Evolutionary conservation across 805 yeast genomes (phyloP).

Genomic region (Candida vartiovaarae): DNA sequence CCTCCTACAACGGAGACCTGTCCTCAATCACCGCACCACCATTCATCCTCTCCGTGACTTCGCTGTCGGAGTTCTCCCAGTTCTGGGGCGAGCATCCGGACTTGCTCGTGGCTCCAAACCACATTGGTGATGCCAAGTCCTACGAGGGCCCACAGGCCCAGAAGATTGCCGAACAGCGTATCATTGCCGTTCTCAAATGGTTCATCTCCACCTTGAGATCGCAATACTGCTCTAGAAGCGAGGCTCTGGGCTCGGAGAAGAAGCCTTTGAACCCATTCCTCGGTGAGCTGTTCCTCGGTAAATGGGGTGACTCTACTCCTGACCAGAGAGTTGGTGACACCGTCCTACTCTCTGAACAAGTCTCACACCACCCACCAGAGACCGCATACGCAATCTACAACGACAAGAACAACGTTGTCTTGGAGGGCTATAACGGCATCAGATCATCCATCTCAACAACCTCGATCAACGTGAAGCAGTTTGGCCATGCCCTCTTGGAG

Average conservation of each 20-base stretch:
- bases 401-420: conserved; percentile 55
- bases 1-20: conserved; percentile 88
- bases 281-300: conserved; percentile 90
- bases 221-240: conserved; percentile 90
- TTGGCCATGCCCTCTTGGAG: conserved; percentile 78
- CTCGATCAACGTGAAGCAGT: conserved; percentile 81
- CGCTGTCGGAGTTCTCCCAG: conserved; percentile 85
- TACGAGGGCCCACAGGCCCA: conserved; percentile 20
- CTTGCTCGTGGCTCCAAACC: conserved; percentile 65
- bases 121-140: conserved; percentile 30
- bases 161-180: conserved; percentile 55
- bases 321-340: conserved; percentile 65
- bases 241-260: conserved; percentile 90
- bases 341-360: conserved; percentile 80
- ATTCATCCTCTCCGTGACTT: conserved; percentile 84
- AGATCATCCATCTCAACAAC: conserved; percentile 77
- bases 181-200: conserved; percentile 83
- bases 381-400: conserved; percentile 87
- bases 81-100: conserved; percentile 96
- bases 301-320: conserved; percentile 56
- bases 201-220: conserved; percentile 86
- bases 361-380: conserved; percentile 94
- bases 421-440: conserved; percentile 88
- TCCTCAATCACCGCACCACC: conserved; percentile 97
- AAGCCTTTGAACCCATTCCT: conserved; percentile 95